Base-by-base conservation (phyloP, 192 early-diverging fungal species). In the Backusella morwellensis region DNA sequence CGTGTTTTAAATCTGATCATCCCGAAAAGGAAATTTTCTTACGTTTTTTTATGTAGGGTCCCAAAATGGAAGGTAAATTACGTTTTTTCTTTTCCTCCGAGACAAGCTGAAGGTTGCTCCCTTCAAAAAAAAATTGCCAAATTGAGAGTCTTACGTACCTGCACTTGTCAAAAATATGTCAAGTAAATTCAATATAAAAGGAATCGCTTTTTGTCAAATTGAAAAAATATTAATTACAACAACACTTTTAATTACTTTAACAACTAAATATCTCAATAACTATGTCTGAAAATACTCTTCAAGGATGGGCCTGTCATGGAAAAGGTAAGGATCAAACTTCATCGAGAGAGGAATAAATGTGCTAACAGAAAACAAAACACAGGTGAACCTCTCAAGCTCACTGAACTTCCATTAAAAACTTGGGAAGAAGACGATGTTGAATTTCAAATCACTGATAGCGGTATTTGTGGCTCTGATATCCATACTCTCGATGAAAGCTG, bases 391-490 rank as follows among this genome's bases (percentile, higher is more conserved):
- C 70, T 72, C 42, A 23, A 47, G 42, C 70, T 26, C 15, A 72
- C 26, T 8, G 26, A 71, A 17, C 29, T 71, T 32, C 19, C 44
- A n/a, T 50, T 50, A 19, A 50, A 50, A 50, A 50, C 44, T 19
- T 50, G 44, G 44, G 44, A 50, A 11, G 80, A 76, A 32, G 74
- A 87, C 50, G 78, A 83, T 66, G 80, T 89, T 40, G 88, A 89
- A 56, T 80, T 89, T 9, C 76, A 83, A 4, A 80, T 89, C 44
- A 77, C 72, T 21, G 86, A 92, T 84, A 91, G 91, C 66, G 93
- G 93, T 72, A 91, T 96, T 63, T 96, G 93, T 80, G 90, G 86
- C 42, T 89, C 90, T 5, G 95, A 97, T 81, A 76, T 93, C 41
- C 91, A 95, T 83, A 91, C 85, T 23, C 80, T 89, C 15, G 4